Conservation (phyloP, 176 grass and related monocot genomes). For the Oryza rufipogon region DNA sequence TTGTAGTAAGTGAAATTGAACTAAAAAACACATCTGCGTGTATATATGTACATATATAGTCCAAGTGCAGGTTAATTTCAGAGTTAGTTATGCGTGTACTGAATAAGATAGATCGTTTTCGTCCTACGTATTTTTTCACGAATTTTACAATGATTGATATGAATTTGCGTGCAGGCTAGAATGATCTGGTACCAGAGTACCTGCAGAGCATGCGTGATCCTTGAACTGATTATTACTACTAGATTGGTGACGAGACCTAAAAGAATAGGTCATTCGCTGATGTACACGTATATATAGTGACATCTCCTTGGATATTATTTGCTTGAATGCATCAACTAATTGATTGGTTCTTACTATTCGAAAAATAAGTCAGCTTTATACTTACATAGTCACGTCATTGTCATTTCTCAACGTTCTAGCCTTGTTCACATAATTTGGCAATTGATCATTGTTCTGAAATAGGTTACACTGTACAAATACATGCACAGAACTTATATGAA, state of each 20-base stretch:
- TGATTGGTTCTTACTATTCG: background rate
- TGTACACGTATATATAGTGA: background rate
- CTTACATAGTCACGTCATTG: conserved; percentile 4
- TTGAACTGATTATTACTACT: background rate
- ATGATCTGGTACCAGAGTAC: background rate
- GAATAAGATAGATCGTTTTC: background rate
- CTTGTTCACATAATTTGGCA: background rate
- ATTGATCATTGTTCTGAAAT: conserved; percentile 16
- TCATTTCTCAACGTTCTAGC: background rate
- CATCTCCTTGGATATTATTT: background rate
- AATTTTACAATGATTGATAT: background rate
- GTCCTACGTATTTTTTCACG: conserved; percentile 1
- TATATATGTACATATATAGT: background rate
- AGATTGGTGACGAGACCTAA: background rate
- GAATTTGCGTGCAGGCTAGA: conserved; percentile 24
- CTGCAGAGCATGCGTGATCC: background rate
- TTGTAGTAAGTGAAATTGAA: background rate
- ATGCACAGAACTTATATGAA: conserved; percentile 28
- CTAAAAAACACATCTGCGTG: background rate
- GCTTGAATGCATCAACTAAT: background rate
- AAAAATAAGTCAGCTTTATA: background rate
- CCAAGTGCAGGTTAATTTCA: background rate
- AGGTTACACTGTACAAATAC: conserved; percentile 23
- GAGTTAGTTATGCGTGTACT: background rate
- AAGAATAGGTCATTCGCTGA: background rate